Base-by-base conservation (phyloP, 2,329 filamentous ascomycete species). In the Amesomyces nigricolor region DNA sequence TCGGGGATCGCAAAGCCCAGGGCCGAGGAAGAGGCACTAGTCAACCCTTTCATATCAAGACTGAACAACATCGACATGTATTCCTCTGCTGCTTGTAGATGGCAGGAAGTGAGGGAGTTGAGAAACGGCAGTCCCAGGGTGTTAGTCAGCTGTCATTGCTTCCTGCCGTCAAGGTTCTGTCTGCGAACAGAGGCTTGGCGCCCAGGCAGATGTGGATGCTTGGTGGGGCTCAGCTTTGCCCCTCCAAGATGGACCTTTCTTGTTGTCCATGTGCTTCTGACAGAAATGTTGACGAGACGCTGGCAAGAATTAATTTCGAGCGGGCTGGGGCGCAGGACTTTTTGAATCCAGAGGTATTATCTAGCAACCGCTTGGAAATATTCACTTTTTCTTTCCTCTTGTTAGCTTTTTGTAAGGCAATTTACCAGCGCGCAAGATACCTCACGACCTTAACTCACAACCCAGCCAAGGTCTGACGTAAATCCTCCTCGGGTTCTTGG, bases 401-500 rank as follows among this genome's bases (percentile, higher is more conserved):
- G 39, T 8, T n/a, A 19, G 16, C 4, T 10, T 2, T 14, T 10
- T 19, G 10, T 6, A 22, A 30, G 4, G 11, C 19, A 26, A 26
- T 4, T 26, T 26, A 6, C 22, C 22, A 26, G 22, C 22, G 22
- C 22, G 4, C 22, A 6, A 26, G 29, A 13, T 47, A 39, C 17
- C 26, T 47, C 29, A 10, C 38, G 19, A 32, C 35, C 37, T 22
- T 47, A 38, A 47, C 44, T 37, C 26, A n/a, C 19, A 30, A n/a
- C 29, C 9, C 14, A 7, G 38, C 17, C 17, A 6, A 5, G 19
- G 47, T 53, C 58, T 61, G 59, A 61, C 57, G 54, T 59, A 57
- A 59, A 61, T 37, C 11, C 13, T n/a, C 22, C 22, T 26, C 22
- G 22, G 22, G 22, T 37, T 43, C 58, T 61, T 59, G 58, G 58